Conservation (phyloP, 1,139 yeast species). For the Kodamaea derodonti region DNA sequence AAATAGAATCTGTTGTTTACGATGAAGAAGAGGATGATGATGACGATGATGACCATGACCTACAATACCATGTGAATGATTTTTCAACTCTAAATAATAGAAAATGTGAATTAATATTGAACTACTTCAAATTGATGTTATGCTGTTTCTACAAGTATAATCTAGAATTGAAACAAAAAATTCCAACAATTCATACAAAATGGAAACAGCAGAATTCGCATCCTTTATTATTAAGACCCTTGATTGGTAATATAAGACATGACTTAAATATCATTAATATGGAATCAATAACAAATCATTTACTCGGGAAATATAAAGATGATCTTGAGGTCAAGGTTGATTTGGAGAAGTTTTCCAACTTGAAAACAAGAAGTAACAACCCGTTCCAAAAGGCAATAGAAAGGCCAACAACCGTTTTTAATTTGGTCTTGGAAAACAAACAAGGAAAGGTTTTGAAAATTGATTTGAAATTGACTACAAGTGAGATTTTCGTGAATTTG, state of each 20-base stretch:
- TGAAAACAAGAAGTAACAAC: constrained; percentile 18
- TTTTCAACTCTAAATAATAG: constrained; percentile 31
- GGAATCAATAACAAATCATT: constrained; percentile 36
- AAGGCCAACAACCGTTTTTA: constrained; percentile 29
- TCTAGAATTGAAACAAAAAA: constrained; percentile 42
- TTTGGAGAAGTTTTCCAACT: constrained; percentile 25
- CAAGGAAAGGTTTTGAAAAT: constrained; percentile 21
- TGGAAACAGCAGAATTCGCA: constrained; percentile 48
- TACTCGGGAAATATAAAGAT: constrained; percentile 14
- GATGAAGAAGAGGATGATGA: constrained; percentile 46
- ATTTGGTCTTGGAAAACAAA: constrained; percentile 14
- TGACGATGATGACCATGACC: constrained; percentile 35
- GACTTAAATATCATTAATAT: constrained; percentile 47
- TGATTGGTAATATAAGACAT: constrained; percentile 68
- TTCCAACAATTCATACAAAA: constrained; percentile 48
- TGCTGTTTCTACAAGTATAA: constrained; percentile 57
- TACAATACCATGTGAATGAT: constrained; percentile 27
- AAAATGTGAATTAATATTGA: constrained; percentile 52
- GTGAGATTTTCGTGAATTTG: constrained; percentile 40
- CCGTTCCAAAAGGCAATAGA: constrained; percentile 42
- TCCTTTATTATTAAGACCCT: constrained; percentile 57
- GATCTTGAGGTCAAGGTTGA: constrained; percentile 16
- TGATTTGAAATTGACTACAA: constrained; percentile 32
- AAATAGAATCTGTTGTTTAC: constrained; percentile 58
- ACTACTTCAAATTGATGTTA: constrained; percentile 54